phyloP scores from a whole-genome alignment of 2,329 filamentous ascomycete species.

The Beauveria asiatica region DNA sequence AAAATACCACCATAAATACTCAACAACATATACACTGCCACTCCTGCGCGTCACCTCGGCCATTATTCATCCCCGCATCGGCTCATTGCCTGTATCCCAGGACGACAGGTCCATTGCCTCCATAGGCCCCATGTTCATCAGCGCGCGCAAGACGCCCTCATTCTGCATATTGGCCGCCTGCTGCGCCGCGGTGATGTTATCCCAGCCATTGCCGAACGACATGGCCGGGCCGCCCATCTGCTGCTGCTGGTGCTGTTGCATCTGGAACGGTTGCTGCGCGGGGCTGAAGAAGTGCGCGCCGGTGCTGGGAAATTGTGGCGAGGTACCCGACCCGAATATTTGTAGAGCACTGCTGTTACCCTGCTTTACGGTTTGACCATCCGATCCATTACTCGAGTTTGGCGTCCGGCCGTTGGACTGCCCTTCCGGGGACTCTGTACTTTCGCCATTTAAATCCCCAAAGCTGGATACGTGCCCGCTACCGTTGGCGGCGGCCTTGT shows the following conservation, averaged over 20 bases:
- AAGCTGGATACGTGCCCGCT: conserved; percentile 28
- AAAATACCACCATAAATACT: background rate
- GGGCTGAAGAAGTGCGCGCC: conserved; percentile 4
- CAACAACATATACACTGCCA: background rate
- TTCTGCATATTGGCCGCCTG: conserved; percentile 25
- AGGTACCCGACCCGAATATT: background rate
- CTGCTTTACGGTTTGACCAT: conserved; percentile 10
- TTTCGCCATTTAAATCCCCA: conserved; percentile 36
- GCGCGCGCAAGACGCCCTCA: conserved; percentile 47
- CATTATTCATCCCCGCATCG: conserved; percentile 5
- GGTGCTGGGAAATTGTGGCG: background rate
- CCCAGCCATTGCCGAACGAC: conserved; percentile 32
- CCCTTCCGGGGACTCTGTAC: conserved; percentile 41
- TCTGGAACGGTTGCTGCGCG: background rate
- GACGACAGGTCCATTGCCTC: conserved; percentile 49
- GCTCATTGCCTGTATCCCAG: conserved; percentile 30
- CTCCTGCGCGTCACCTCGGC: background rate
- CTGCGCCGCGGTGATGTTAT: conserved; percentile 22
- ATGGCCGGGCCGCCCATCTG: background rate
- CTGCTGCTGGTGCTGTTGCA: conserved; percentile 3
- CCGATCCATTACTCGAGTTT: conserved; percentile 39
- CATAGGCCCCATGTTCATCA: conserved; percentile 52
- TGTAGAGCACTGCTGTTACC: background rate
- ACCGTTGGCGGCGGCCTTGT: conserved; percentile 22
- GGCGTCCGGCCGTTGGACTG: conserved; percentile 50